phyloP scores from a whole-genome alignment of 345 rosid species.

The Arabis alpina region DNA sequence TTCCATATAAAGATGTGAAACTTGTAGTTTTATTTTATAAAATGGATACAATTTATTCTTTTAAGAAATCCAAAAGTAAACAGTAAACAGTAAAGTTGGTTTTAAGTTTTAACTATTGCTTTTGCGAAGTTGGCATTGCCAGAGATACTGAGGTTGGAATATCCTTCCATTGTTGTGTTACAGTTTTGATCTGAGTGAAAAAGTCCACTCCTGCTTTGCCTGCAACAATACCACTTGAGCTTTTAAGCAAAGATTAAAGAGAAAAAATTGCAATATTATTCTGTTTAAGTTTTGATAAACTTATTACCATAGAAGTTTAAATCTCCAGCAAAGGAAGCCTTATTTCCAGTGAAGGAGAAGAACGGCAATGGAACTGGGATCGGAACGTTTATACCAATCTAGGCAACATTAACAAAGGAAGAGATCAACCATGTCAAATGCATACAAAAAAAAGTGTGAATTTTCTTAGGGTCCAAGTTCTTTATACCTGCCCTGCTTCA shows the following conservation, averaged over 20 bases:
- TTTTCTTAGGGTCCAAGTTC: background rate
- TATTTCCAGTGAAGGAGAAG: conserved; percentile 92
- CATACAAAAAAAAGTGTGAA: background rate
- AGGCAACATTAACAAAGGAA: background rate
- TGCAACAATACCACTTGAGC: conserved; percentile 39
- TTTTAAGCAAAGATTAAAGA: conserved; percentile 10
- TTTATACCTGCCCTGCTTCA: conserved; percentile 90
- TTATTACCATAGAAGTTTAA: conserved; percentile 91
- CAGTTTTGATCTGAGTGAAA: conserved; percentile 89
- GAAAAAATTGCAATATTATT: background rate
- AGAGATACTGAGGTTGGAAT: conserved; percentile 78
- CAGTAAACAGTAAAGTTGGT: background rate
- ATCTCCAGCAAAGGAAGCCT: conserved; percentile 95
- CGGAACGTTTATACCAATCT: conserved; percentile 98
- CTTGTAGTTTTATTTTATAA: too few relatives aligned
- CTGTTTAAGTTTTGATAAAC: conserved; percentile 3
- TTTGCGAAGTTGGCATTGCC: conserved; percentile 98
- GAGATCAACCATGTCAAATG: conserved; percentile 11
- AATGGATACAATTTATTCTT: too few relatives aligned
- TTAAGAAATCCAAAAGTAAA: background rate
- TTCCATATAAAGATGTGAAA: too few relatives aligned
- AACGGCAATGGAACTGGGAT: conserved; percentile 97
- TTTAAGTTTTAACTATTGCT: conserved; percentile 30
- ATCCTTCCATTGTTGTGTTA: conserved; percentile 98
- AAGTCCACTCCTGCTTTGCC: conserved; percentile 97